phyloP scores from a whole-genome alignment of 495 filamentous ascomycete genomes.

The Penicillium canariense region DNA sequence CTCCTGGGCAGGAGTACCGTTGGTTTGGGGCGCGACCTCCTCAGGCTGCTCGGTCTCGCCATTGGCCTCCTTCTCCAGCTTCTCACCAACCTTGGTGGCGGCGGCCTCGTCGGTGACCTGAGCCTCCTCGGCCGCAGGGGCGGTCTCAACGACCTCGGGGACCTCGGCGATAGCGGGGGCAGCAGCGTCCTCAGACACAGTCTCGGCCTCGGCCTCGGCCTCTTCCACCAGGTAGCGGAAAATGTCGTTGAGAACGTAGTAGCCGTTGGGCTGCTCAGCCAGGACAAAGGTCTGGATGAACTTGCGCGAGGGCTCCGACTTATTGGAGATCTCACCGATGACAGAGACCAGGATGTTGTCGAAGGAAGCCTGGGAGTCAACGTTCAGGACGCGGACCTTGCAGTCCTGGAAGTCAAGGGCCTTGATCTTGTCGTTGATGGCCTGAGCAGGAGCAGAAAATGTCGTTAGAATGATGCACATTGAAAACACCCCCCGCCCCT shows the following conservation, averaged over 20 bases:
- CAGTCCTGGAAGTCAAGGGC: slow-evolving; percentile 91
- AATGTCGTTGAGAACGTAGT: slow-evolving; percentile 98
- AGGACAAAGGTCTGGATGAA: slow-evolving; percentile 99
- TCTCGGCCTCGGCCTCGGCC: slow-evolving; percentile 63
- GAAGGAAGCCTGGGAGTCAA: slow-evolving; percentile 90
- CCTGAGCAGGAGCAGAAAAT: slow-evolving; percentile 45
- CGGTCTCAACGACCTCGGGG: slow-evolving; percentile 25
- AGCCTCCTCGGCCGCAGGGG: slow-evolving; percentile 26
- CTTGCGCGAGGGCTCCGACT: slow-evolving; percentile 82
- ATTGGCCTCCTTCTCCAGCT: slow-evolving; percentile 50
- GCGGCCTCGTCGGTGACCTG: slow-evolving; percentile 34
- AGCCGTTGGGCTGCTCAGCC: slow-evolving; percentile 92
- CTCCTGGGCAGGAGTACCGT: slow-evolving; percentile 39
- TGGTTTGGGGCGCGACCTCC: slow-evolving; percentile 40
- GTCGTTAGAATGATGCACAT: slow-evolving; percentile 1
- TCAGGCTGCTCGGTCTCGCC: slow-evolving; percentile 29
- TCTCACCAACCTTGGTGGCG: slow-evolving; percentile 56
- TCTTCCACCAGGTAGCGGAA: slow-evolving; percentile 86
- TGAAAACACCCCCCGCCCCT: background rate
- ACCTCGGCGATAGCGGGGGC: slow-evolving; percentile 41
- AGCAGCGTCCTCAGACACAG: slow-evolving; percentile 54
- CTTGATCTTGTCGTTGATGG: slow-evolving; percentile 91
- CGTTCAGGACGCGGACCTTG: slow-evolving; percentile 97
- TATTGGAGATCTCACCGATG: slow-evolving; percentile 96
- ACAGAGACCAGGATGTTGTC: slow-evolving; percentile 94